Evolutionary conservation across 1,284 basidiomycete species (phyloP).

Genomic region (Cryptococcus depauperatus): DNA sequence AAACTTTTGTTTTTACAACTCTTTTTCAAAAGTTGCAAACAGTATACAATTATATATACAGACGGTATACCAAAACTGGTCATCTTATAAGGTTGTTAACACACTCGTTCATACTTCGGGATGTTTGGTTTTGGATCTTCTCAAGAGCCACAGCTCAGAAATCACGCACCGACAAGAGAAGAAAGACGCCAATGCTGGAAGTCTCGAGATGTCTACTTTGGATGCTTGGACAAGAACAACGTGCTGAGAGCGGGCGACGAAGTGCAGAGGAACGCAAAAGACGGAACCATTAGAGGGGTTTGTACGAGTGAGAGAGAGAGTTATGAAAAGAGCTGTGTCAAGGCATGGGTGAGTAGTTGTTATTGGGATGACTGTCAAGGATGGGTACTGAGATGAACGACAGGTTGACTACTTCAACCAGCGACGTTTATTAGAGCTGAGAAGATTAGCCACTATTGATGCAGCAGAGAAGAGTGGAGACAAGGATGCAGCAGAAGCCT

Average conservation of each 20-base stretch:
- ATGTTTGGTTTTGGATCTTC: slow-evolving; percentile 18
- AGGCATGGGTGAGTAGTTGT: slow-evolving; percentile 44
- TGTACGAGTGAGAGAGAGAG: slow-evolving; percentile 34
- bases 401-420: slow-evolving; percentile 49
- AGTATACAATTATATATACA: neutral
- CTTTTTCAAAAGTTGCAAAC: neutral
- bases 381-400: neutral
- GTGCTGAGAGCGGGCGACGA: slow-evolving; percentile 31
- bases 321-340: slow-evolving; percentile 42
- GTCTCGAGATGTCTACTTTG: slow-evolving; percentile 44
- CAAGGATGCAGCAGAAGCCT: slow-evolving; percentile 18
- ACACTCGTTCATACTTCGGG: too few relatives aligned
- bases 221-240: slow-evolving; percentile 40
- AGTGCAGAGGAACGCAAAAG: slow-evolving; percentile 23
- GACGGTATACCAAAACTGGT: neutral
- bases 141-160: slow-evolving; percentile 3
- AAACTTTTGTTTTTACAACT: neutral
- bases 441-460: slow-evolving; percentile 41
- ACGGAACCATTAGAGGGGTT: slow-evolving; percentile 15
- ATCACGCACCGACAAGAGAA: slow-evolving; percentile 39
- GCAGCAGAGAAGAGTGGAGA: slow-evolving; percentile 34
- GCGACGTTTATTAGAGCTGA: slow-evolving; percentile 43
- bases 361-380: neutral
- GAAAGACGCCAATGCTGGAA: slow-evolving; percentile 45
- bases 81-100: too few relatives aligned